These are phyloP conservation scores for Sanghuangporus baumii DNA, from an alignment of 1,284 basidiomycete species.

Conservation along the genomic window DNA sequence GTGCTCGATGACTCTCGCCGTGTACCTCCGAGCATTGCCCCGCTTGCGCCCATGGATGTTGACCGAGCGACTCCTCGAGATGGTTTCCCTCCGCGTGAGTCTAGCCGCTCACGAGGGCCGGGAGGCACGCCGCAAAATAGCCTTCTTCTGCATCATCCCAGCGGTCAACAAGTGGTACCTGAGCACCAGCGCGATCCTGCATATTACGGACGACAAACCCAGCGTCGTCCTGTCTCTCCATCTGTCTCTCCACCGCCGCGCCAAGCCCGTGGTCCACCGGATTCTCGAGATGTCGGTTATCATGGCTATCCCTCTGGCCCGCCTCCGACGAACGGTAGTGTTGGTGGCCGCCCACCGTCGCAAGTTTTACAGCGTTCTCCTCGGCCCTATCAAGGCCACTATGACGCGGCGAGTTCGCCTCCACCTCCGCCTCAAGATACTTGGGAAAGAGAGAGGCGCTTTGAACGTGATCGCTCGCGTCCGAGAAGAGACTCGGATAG, in stretches of 20 bases:
- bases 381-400: slow-evolving; percentile 38
- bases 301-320: slow-evolving; percentile 17
- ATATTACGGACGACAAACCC: slow-evolving; percentile 33
- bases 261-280: slow-evolving; percentile 2
- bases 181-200: slow-evolving; percentile 44
- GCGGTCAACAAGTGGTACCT: slow-evolving; percentile 42
- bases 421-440: slow-evolving; percentile 31
- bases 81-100: slow-evolving; percentile 41
- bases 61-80: slow-evolving; percentile 50
- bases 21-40: slow-evolving; percentile 60
- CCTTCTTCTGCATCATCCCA: slow-evolving; percentile 61
- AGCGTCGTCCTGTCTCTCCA: slow-evolving; percentile 37
- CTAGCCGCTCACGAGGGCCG: slow-evolving; percentile 42
- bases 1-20: slow-evolving; percentile 58
- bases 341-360: slow-evolving; percentile 39
- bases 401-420: slow-evolving; percentile 35
- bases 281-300: slow-evolving; percentile 1
- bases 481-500: slow-evolving; percentile 11
- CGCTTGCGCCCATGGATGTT: slow-evolving; percentile 79
- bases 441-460: slow-evolving; percentile 33
- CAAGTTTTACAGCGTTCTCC: slow-evolving; percentile 54
- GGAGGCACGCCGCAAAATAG: slow-evolving; percentile 44
- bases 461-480: slow-evolving; percentile 1
- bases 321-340: slow-evolving; percentile 35
- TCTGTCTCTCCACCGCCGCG: slow-evolving; percentile 38